Evolutionary conservation across 78 protist genomes (phyloP).

Genomic region (Pigoraptor vietnamica): DNA sequence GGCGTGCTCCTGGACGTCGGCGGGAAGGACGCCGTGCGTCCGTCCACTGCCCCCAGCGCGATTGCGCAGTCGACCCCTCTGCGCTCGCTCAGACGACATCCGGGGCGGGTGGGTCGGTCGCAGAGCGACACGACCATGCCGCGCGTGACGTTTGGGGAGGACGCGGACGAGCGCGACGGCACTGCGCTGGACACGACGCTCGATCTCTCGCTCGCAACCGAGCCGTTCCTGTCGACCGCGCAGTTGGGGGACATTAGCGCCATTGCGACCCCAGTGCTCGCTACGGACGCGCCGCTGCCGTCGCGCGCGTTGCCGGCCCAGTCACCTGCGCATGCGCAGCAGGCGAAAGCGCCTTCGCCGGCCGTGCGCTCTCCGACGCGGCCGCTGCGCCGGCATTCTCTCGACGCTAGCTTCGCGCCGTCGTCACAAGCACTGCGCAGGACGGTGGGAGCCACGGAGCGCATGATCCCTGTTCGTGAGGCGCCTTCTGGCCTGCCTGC

Average conservation of each 20-base stretch:
- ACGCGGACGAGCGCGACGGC: neutral
- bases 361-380: no score
- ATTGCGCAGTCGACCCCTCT: neutral
- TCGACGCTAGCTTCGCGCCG: no score
- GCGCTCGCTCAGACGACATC: neutral
- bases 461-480: no score
- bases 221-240: neutral
- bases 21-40: neutral
- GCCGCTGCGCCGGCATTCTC: no score
- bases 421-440: no score
- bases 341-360: no score
- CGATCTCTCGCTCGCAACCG: neutral
- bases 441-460: no score
- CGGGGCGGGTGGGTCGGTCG: neutral
- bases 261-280: neutral
- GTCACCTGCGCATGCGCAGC: no score
- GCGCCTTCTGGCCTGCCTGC: no score
- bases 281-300: no score
- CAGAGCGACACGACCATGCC: neutral
- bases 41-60: neutral
- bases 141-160: neutral
- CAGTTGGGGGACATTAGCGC: neutral
- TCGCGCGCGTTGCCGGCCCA: no score
- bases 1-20: no score
- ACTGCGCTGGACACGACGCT: neutral